phyloP scores from a whole-genome alignment of 768 basidiomycete species.

The Tricholoma sp. region DNA sequence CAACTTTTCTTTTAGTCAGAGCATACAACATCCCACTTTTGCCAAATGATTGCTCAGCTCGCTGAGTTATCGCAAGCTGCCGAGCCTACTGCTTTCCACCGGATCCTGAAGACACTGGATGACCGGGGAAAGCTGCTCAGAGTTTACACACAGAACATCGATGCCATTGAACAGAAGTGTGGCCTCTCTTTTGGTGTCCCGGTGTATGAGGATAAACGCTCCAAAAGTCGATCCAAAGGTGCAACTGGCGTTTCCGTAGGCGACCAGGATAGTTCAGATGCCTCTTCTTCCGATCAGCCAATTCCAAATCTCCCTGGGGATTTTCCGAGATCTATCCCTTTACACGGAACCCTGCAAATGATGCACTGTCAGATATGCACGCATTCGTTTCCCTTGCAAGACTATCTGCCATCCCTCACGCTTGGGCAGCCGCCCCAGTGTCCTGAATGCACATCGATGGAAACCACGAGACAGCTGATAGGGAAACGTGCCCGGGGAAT shows the following conservation, averaged over 20 bases:
- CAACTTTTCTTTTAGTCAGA: slow-evolving; percentile 46
- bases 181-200: slow-evolving; percentile 87
- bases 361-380: slow-evolving; percentile 82
- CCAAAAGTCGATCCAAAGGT: slow-evolving; percentile 44
- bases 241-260: slow-evolving; percentile 19
- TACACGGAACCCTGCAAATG: slow-evolving; percentile 80
- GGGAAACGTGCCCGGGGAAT: slow-evolving; percentile 79
- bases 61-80: slow-evolving; percentile 69
- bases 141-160: slow-evolving; percentile 94
- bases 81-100: slow-evolving; percentile 77
- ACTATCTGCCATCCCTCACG: slow-evolving; percentile 55
- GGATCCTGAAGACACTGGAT: slow-evolving; percentile 68
- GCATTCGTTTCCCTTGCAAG: slow-evolving; percentile 59
- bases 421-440: slow-evolving; percentile 68
- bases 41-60: slow-evolving; percentile 85
- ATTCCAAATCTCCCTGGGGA: slow-evolving; percentile 39
- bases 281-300: slow-evolving; percentile 11
- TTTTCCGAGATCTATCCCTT: slow-evolving; percentile 79
- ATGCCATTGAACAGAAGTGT: slow-evolving; percentile 81
- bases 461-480: slow-evolving; percentile 62
- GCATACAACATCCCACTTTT: slow-evolving; percentile 71
- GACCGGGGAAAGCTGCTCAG: slow-evolving; percentile 71
- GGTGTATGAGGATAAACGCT: slow-evolving; percentile 53
- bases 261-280: slow-evolving; percentile 11
- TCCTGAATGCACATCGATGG: slow-evolving; percentile 70